A percentile compares a stretch with the other conserved stretches of the same genome.
Evolutionary conservation across 2,329 filamentous ascomycete species (phyloP).

Genomic region (Colletotrichum euphorbiae): DNA sequence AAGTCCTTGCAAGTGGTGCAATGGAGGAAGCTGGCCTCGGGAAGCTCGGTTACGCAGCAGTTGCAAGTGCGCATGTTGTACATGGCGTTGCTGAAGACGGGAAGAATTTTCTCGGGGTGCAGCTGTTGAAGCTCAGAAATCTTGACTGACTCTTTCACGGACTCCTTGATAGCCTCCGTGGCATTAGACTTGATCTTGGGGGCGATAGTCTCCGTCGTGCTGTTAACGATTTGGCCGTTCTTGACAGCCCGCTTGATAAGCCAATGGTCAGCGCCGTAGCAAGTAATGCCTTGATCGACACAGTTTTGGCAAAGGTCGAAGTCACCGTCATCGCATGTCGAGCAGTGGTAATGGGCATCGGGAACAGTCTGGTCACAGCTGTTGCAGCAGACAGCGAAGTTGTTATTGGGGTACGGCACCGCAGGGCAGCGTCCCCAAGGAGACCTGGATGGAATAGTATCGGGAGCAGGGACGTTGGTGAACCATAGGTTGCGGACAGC

Average conservation of each 20-base stretch:
- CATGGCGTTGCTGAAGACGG: constrained; percentile 31
- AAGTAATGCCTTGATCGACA: constrained; percentile 79
- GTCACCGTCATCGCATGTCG: constrained; percentile 91
- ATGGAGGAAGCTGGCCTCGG: constrained; percentile 84
- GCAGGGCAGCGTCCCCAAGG: constrained; percentile 32
- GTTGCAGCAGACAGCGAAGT: constrained; percentile 95
- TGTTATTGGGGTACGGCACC: constrained; percentile 45
- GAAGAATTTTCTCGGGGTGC: constrained; percentile 6
- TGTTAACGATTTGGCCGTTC: constrained; percentile 83
- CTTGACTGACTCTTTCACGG: constrained; percentile 38
- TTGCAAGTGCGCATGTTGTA: constrained; percentile 75
- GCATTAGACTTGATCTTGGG: constrained; percentile 66
- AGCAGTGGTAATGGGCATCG: constrained; percentile 92
- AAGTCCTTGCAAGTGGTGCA: constrained; percentile 89
- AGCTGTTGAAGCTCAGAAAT: constrained; percentile 22
- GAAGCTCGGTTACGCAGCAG: constrained; percentile 73
- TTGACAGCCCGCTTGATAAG: constrained; percentile 90
- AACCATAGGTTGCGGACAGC: constrained; percentile 50
- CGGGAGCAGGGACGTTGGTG: constrained; percentile 41
- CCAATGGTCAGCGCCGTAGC: constrained; percentile 86
- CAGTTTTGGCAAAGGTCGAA: constrained; percentile 92
- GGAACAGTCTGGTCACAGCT: constrained; percentile 83
- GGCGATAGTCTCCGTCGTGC: constrained; percentile 83
- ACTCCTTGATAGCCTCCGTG: constrained; percentile 42
- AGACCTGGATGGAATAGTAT: constrained; percentile 7